Percentiles rank a stretch among this genome's conserved stretches.
These are phyloP conservation scores for Ormosia semicastrata DNA, from an alignment of 306 rosid genomes.

Conservation along the genomic window DNA sequence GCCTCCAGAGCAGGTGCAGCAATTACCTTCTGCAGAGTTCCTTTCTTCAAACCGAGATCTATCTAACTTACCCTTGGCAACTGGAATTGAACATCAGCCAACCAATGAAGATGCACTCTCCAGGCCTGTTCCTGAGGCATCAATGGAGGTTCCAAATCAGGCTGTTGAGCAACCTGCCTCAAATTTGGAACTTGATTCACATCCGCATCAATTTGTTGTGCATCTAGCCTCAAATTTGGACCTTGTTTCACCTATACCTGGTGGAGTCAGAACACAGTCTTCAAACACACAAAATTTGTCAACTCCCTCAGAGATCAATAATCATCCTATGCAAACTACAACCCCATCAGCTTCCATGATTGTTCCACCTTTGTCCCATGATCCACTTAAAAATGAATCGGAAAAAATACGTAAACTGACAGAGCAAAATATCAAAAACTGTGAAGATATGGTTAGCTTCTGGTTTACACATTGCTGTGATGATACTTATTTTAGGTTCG, in stretches of 20 bases:
- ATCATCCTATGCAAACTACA: slow-evolving; percentile 43
- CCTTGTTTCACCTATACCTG: slow-evolving; percentile 18
- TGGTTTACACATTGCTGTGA: slow-evolving; percentile 3
- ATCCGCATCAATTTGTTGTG: slow-evolving; percentile 4
- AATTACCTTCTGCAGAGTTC: slow-evolving; percentile 15
- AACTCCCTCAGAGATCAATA: slow-evolving; percentile 37
- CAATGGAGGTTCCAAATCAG: slow-evolving; percentile 30
- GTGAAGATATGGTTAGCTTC: slow-evolving; percentile 58
- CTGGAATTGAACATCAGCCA: slow-evolving; percentile 3
- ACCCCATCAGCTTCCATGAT: slow-evolving; percentile 29
- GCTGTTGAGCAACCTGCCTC: slow-evolving; percentile 13
- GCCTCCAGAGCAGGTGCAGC: slow-evolving; percentile 26
- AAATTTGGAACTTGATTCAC: slow-evolving; percentile 21
- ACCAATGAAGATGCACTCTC: slow-evolving; percentile 20
- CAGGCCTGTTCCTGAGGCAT: slow-evolving; percentile 25
- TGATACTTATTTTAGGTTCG: neutral
- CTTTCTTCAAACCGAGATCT: slow-evolving; percentile 29
- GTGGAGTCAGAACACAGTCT: slow-evolving; percentile 27
- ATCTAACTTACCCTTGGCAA: slow-evolving; percentile 20
- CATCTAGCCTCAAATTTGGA: slow-evolving; percentile 27
- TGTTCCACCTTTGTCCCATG: slow-evolving; percentile 24
- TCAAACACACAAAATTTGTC: slow-evolving; percentile 39
- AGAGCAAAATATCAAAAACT: slow-evolving; percentile 30
- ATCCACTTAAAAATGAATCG: slow-evolving; percentile 66
- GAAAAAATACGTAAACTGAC: slow-evolving; percentile 49